Evolutionary conservation across 192 early-diverging fungal genomes (phyloP), one percentile per base, ranked within the genome.

Genomic region (Gamsiella multidivaricata): DNA sequence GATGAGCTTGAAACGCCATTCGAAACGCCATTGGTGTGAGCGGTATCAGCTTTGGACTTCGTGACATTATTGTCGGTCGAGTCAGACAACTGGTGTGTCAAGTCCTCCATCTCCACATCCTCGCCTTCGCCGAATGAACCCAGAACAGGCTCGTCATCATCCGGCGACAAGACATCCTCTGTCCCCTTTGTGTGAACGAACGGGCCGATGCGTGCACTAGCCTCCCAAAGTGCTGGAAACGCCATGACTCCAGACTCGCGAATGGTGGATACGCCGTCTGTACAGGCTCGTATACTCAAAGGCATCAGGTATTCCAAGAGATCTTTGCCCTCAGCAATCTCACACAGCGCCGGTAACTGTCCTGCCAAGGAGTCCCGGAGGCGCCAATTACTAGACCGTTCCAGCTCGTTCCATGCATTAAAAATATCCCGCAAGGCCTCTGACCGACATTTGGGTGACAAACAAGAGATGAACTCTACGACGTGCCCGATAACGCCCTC

Each of bases 221-320:
- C 59, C 51, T 80, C 63, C 57, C 63, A 70, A 20, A 78, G 56
- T 17, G 66, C 58, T 18, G 76, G 69, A 22, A 65, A 63, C 12
- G 64, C 56, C 71, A 71, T 68, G 14, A 89, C 82, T 25, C 84
- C 84, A 7, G 86, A 86, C 50, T 87, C 84, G 46, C 88, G 74
- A 12, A 89, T 85, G 23, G 80, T 84, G 5, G 88, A 85, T 31
- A 87, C 81, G 28, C 74, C 71, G 65, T 89, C 88, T 8, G 79
- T 76, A 31, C 83, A 81, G 23, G 85, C 88, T 12, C 78, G 51
- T 45, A 92, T 84, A 6, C 89, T 89, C 61, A 91, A 63, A 12
- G 93, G 93, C 45, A 94, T 71, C 50, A 94, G 66, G 31, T 87
- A 84, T 61, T 86, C 84, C 5, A 94, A 83, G 3, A 92, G 86